phyloP scores from a whole-genome alignment of 2,329 filamentous ascomycete species.

The Alternaria metachromatica region DNA sequence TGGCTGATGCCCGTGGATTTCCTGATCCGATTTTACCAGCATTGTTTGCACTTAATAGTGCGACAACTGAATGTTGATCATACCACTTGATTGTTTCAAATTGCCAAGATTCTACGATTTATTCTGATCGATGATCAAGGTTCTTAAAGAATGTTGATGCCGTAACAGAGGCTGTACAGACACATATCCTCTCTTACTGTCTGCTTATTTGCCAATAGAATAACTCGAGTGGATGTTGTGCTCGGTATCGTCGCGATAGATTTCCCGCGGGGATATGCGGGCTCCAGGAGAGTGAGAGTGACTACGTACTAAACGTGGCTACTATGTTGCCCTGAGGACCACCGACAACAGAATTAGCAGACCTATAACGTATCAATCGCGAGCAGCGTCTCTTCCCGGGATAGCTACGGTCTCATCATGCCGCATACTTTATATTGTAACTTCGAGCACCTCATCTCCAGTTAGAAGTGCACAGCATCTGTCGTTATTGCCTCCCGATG shows the following conservation, averaged over 20 bases:
- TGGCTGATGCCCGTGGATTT: neutral
- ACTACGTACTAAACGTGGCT: neutral
- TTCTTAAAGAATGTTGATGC: neutral
- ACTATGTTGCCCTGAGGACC: neutral
- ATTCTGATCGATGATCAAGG: neutral
- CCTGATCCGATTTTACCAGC: neutral
- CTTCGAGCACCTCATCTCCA: neutral
- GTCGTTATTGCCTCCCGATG: neutral
- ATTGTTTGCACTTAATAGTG: neutral
- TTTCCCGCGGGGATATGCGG: neutral
- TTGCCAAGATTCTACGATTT: neutral
- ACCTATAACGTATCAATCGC: neutral
- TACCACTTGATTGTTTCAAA: neutral
- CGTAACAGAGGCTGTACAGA: neutral
- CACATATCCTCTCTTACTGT: neutral
- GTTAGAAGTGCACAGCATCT: neutral
- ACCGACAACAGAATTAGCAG: neutral
- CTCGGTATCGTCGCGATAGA: neutral
- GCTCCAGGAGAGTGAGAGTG: neutral
- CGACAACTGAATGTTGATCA: neutral
- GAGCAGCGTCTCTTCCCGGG: neutral
- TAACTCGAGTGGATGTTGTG: neutral
- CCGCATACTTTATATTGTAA: neutral
- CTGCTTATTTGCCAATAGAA: neutral
- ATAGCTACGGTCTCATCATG: neutral